Base-by-base conservation (phyloP, 148 eudicot species). In the Rhododendron griersonianum region DNA sequence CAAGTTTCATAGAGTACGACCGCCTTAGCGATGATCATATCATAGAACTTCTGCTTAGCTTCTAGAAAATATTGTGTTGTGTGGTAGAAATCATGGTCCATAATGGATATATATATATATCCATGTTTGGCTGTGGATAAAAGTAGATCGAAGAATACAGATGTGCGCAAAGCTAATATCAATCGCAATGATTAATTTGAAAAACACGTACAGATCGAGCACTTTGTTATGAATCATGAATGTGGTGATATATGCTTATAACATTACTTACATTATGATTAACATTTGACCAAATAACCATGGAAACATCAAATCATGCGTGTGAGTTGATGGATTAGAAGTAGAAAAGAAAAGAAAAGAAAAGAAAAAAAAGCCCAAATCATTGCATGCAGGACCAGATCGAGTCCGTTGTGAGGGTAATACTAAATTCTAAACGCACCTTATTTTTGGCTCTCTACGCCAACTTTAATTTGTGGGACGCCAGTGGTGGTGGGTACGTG, bases 281-380 rank as follows among this genome's bases (percentile, higher is more conserved):
- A 48, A 48, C 11, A 3, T 48, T 47, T 79, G 81, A 79, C 81
- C 35, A 48, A 79, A 48, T 51, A 48, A 11, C 81, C 35, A 25
- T n/a, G 7, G 59, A n/a, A 47, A 79, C 59, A 79, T 79, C 81
- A 79, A 79, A 79, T 79, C 81, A 79, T 48, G 81, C 11, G 81
- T 48, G 48, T 45, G 81, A 48, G 25, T 79, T 79, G 57, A 79
- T 21, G 81, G 81, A 48, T 79, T 79, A 48, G 81, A 78, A 13
- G 53, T 8, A 78, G 55, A 44, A 7, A 78, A 78, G 13, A 79
- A 79, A 21, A 48, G 41, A 39, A 39, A 39, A 39, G 41, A 39
- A 39, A 30, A 48, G 25, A 11, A 39, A 39, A 30, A 48, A 48
- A 11, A 48, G 28, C 51, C 3, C 4, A n/a, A 79, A 79, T 57